Evolutionary conservation across 2,329 filamentous ascomycete species (phyloP), one percentile per base, ranked within the genome.

Genomic region (Penicillium sclerotigenum): DNA sequence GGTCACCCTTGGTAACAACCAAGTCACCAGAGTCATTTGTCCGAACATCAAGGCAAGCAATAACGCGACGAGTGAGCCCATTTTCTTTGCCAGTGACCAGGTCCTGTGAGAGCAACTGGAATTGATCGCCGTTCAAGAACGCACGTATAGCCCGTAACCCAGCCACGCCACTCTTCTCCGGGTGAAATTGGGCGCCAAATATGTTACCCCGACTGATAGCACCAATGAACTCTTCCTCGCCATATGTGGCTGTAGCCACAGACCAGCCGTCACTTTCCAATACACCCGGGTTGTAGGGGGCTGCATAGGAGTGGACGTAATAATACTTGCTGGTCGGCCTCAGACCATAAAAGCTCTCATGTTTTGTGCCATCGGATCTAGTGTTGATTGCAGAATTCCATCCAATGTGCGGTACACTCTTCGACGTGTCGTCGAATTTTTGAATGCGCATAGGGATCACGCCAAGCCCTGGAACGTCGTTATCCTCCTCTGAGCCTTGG

Each of bases 381-480:
- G 58, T 74, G 66, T 59, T 75, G 66, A 87, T 87, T 42, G 95
- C 94, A 65, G 87, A 91, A 76, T 99, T 99, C 94, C 94, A 99
- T 53, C 94, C 94, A 73, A 99, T 99, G 77, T 99, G 95, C 37
- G 94, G 94, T n/a, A 99, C 95, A 36, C 91, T 87, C 77, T 97
- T 97, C 67, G 83, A 79, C 31, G 75, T 73, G 71, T 90, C 85
- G 70, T 90, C 79, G 77, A 99, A 99, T 58, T 87, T 87, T 69
- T 84, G 81, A 61, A 99, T 82, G 11, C 77, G 79, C 37, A 83
- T 84, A 42, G 87, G 85, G 59, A 97, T 86, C 28, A 96, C 43
- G 5, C 87, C 88, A 46, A 99, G 79, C 1, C 94, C 94, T 2
- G 85, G 76, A 14, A 90, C 86, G 18, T 80, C 74, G 0, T 86